These are phyloP conservation scores for Picea mariana DNA, from an alignment of 83 land plant genomes.

Conservation along the genomic window DNA sequence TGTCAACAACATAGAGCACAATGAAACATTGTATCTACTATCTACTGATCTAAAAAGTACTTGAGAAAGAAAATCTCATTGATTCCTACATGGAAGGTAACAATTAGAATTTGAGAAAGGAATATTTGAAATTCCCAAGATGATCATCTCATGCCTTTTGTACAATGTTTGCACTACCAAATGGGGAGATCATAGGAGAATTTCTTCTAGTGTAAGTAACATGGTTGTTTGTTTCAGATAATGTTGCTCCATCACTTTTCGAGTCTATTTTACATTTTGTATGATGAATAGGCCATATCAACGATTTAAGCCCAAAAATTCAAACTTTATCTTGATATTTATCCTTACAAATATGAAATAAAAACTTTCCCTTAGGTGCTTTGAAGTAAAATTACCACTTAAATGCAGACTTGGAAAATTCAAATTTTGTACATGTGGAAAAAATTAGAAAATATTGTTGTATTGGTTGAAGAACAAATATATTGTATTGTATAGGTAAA, in stretches of 20 bases:
- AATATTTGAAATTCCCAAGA: background rate
- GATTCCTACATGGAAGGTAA: background rate
- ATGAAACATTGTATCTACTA: background rate
- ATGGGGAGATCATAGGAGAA: slow-evolving; percentile 50
- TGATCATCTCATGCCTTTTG: slow-evolving; percentile 33
- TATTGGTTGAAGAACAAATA: no score
- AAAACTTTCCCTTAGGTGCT: background rate
- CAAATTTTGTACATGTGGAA: no score
- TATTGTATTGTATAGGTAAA: no score
- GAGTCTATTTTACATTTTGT: slow-evolving; percentile 52
- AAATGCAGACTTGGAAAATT: no score
- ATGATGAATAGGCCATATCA: slow-evolving; percentile 45
- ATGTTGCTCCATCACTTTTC: slow-evolving; percentile 42
- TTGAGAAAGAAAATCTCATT: background rate
- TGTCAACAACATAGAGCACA: background rate
- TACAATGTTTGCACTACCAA: slow-evolving; percentile 41
- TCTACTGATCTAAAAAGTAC: background rate
- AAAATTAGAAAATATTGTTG: no score
- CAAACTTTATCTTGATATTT: slow-evolving; percentile 98
- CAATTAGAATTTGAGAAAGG: background rate
- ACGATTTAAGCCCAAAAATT: slow-evolving; percentile 89
- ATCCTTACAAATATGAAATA: slow-evolving; percentile 90
- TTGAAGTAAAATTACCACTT: no score
- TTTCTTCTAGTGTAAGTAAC: slow-evolving; percentile 36
- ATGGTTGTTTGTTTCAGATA: slow-evolving; percentile 63